Conservation (phyloP, 495 filamentous ascomycete genomes). For the Terfezia boudieri region DNA sequence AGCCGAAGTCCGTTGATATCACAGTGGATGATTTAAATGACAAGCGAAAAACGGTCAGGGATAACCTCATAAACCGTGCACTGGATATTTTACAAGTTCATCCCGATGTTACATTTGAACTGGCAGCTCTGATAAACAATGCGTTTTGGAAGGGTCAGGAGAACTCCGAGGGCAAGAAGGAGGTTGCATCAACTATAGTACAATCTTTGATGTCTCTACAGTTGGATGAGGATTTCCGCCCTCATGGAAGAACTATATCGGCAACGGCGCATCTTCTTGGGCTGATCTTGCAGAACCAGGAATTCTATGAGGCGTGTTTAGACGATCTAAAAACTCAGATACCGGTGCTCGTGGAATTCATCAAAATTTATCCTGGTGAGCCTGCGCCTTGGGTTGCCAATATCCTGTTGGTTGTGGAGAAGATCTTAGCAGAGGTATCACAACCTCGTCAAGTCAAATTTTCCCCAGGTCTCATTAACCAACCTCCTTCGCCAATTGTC, state of each 20-base stretch:
- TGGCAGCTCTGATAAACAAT: conserved; percentile 63
- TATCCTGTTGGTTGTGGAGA: conserved; percentile 74
- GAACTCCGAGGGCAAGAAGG: conserved; percentile 38
- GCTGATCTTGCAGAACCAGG: conserved; percentile 57
- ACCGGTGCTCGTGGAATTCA: conserved; percentile 48
- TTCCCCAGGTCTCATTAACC: conserved; percentile 21
- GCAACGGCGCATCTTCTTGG: conserved; percentile 86
- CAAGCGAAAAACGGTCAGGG: conserved; percentile 46
- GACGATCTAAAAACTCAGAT: conserved; percentile 63
- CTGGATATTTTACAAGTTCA: conserved; percentile 77
- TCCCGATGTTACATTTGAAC: conserved; percentile 71
- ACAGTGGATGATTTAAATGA: conserved; percentile 70
- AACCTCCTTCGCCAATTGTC: conserved; percentile 24
- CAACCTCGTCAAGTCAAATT: conserved; percentile 56
- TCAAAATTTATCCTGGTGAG: conserved; percentile 56
- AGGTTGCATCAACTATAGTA: conserved; percentile 63
- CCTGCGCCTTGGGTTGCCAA: conserved; percentile 79
- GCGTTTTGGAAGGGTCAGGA: conserved; percentile 36
- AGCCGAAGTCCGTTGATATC: conserved; percentile 15
- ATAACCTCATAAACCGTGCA: conserved; percentile 66
- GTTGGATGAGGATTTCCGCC: conserved; percentile 46
- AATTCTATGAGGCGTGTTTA: conserved; percentile 58
- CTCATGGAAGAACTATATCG: conserved; percentile 60
- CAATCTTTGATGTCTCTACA: conserved; percentile 70
- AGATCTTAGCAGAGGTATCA: conserved; percentile 64